Base-by-base conservation (phyloP, 768 basidiomycete genomes). In the Phlebiopsis flavidoalba region DNA sequence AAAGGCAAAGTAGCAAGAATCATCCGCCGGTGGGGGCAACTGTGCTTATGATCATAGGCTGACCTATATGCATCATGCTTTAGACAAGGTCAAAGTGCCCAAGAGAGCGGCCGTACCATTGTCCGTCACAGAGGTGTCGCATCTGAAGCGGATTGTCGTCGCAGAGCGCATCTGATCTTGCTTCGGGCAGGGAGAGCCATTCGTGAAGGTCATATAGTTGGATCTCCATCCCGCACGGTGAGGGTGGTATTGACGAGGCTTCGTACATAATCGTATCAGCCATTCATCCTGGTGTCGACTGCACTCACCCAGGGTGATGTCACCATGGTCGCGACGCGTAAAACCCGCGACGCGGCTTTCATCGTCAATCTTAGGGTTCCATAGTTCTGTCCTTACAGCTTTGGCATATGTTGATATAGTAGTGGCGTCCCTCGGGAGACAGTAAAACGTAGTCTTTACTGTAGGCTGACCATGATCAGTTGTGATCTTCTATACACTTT, bases 1-100 rank as follows among this genome's bases (percentile, higher is more conserved):
- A 43, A 95, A 73, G 60, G 89, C 82, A 69, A 87, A 94, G 12
- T 85, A 81, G 70, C 93, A 95, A n/a, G 83, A 84, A 26, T 68
- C 69, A 8, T 86, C 81, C 36, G 88, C 84, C 15, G 83, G 80
- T 8, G 84, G 83, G 5, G 89, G 89, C 22, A 93, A 81, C 53
- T 88, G 84, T 1, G 83, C 86, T n/a, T 2, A 92, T 71, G 4
- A 95, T 77, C 15, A 74, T 67, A 7, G 85, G 84, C 49, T 71
- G 70, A 8, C 84, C 84, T 76, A 36, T 21, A 8, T 2, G 22
- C 6, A 15, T 15, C 19, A 37, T 8, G 36, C 7, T 21, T 49
- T 19, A 49, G 24, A 11, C 19, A 26, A 19, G 10, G 17, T 19
- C 19, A 4, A 26, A 11, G 11, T 21, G 14, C 10, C 19, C n/a